A percentile compares a stretch with the other conserved stretches of the same genome.
Evolutionary conservation across 2,329 filamentous ascomycete species (phyloP).

Genomic region (Stagonosporopsis rhizophila): DNA sequence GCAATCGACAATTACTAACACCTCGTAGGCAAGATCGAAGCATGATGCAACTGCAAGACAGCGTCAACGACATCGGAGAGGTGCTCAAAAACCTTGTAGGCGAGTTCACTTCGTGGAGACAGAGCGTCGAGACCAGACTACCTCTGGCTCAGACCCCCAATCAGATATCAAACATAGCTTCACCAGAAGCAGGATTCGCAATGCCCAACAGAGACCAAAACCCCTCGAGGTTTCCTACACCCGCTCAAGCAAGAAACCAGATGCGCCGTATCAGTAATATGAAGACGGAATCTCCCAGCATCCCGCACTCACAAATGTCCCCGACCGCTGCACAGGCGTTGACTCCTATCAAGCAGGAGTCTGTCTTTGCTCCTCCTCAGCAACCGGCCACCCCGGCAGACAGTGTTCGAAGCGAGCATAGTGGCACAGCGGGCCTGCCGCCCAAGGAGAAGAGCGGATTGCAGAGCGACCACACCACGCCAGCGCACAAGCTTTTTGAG

Average conservation of each 20-base stretch:
- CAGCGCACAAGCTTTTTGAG: slow-evolving; percentile 80
- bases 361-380: slow-evolving; percentile 29
- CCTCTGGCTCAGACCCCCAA: slow-evolving; percentile 25
- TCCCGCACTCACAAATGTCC: slow-evolving; percentile 37
- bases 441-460: slow-evolving; percentile 57
- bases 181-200: slow-evolving; percentile 38
- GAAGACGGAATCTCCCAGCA: slow-evolving; percentile 45
- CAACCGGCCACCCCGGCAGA: slow-evolving; percentile 46
- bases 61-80: slow-evolving; percentile 50
- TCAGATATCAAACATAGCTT: slow-evolving; percentile 35
- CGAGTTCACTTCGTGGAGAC: slow-evolving; percentile 44
- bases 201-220: slow-evolving; percentile 36
- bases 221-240: slow-evolving; percentile 39
- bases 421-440: slow-evolving; percentile 22
- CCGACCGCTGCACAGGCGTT: slow-evolving; percentile 31
- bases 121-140: slow-evolving; percentile 41
- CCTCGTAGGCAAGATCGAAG: slow-evolving; percentile 55
- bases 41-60: slow-evolving; percentile 57
- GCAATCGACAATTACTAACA: slow-evolving; percentile 25
- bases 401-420: slow-evolving; percentile 39
- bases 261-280: slow-evolving; percentile 41
- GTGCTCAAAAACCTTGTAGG: slow-evolving; percentile 40
- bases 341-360: slow-evolving; percentile 44
- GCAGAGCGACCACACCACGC: slow-evolving; percentile 85
- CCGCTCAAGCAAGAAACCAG: slow-evolving; percentile 36